Base-by-base conservation (phyloP, 225 moss, liverwort and hornwort genomes). In the Pleurozium schreberi region DNA sequence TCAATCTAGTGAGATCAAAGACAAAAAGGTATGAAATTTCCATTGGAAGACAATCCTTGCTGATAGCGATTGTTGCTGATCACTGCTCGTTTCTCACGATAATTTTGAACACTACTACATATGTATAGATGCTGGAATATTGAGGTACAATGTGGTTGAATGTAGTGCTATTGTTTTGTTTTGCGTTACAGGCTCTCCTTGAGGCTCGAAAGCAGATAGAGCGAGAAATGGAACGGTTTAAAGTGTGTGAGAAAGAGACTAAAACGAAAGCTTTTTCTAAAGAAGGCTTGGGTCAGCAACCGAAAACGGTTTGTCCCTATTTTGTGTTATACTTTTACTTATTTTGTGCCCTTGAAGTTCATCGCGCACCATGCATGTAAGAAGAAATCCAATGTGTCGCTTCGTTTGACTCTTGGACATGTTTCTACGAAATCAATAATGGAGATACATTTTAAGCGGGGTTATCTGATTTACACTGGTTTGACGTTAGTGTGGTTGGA, bases 121-220 rank as follows among this genome's bases (percentile, higher is more conserved):
- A 80, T 42, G 73, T 62, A 21, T 84, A 16, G 79, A 53, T 83
- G 49, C 69, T 86, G 84, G 65, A 85, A 52, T 83, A 40, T 87
- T 66, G 60, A 86, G 45, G 79, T 85, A 89, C 74, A 71, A 65
- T 60, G 70, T 75, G 66, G 61, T 66, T 88, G 70, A 82, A 66
- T 84, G 67, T 69, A 63, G 85, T 87, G 42, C 79, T 86, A 50
- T 81, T 73, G 70, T 89, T 86, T 84, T 84, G 30, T 50, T 87
- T 71, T 90, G 62, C 78, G 42, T 77, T 38, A 30, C 91, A 98
- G 98, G 96, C 96, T 92, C 98, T 98, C 84, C 91, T 98, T 87
- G 98, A 98, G 93, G 97, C 97, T 92, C 95, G 98, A 87, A 98
- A 98, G 94, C 97, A 96, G 92, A 98, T 98, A 92, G 98, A 98